These are phyloP conservation scores for Gloeophyllum trabeum DNA, from an alignment of 768 basidiomycete genomes.

Conservation along the genomic window DNA sequence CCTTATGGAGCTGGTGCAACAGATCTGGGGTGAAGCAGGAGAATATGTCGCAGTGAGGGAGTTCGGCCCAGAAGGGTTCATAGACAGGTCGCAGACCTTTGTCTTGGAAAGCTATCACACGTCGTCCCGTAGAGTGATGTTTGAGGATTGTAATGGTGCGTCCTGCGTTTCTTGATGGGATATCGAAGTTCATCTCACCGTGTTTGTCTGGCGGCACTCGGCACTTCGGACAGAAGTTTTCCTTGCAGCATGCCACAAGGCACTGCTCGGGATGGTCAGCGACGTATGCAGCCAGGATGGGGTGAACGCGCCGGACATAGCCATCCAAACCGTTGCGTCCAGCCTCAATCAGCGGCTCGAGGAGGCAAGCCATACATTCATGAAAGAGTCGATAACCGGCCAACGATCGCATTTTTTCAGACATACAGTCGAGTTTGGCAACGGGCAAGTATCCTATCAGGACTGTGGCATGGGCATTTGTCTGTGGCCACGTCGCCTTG, in stretches of 20 bases:
- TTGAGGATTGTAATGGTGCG: not conserved
- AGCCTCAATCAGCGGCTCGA: slow-evolving; percentile 9
- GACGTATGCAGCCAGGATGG: no score
- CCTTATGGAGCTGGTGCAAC: slow-evolving; percentile 37
- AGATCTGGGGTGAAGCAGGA: slow-evolving; percentile 24
- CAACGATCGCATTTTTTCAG: slow-evolving; percentile 3
- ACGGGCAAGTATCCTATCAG: slow-evolving; percentile 14
- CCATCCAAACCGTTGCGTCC: slow-evolving; percentile 10
- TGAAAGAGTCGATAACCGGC: slow-evolving; percentile 13
- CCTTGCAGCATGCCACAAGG: no score
- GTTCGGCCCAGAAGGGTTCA: slow-evolving; percentile 28
- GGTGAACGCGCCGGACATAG: slow-evolving; percentile 6
- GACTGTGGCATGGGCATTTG: slow-evolving; percentile 5
- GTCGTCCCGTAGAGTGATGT: not conserved
- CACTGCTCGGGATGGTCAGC: no score
- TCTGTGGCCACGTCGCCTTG: slow-evolving; percentile 7
- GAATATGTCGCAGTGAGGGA: slow-evolving; percentile 30
- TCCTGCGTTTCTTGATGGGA: slow-evolving; percentile 1
- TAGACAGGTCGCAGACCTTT: slow-evolving; percentile 8
- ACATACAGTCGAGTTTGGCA: slow-evolving; percentile 16
- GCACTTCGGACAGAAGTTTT: slow-evolving; percentile 8
- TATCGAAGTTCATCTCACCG: slow-evolving; percentile 5
- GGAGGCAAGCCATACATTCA: slow-evolving; percentile 9
- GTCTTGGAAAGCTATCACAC: no score
- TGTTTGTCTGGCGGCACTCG: slow-evolving; percentile 2